Conservation (phyloP, 306 rosid genomes). For the Herpetospermum pedunculosum region DNA sequence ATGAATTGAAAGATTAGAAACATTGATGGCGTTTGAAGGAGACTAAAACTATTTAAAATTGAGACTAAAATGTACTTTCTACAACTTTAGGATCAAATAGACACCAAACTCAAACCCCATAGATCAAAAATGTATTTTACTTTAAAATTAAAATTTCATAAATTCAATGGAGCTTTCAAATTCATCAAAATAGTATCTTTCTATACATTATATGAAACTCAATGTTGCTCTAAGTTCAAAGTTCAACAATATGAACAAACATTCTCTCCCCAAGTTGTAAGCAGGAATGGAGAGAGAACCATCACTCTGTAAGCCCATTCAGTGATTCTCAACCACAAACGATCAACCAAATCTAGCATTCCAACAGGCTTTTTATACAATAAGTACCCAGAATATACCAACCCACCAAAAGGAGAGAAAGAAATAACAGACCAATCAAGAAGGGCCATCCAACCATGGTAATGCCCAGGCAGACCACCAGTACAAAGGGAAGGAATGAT, state of each 20-base stretch:
- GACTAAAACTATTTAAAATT: too few relatives aligned
- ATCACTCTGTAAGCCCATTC: background rate
- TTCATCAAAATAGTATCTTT: background rate
- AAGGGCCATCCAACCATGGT: constrained; percentile 74
- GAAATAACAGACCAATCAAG: constrained; percentile 40
- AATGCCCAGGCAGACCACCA: constrained; percentile 59
- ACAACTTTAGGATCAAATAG: too few relatives aligned
- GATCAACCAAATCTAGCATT: constrained; percentile 30
- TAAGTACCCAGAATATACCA: constrained; percentile 72
- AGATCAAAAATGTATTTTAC: too few relatives aligned
- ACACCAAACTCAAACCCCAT: too few relatives aligned
- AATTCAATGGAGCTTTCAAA: background rate
- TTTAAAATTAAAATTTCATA: too few relatives aligned
- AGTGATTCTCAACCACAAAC: background rate
- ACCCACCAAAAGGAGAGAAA: constrained; percentile 54
- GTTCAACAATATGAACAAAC: background rate
- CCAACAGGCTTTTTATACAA: constrained; percentile 36
- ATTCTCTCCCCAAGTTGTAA: background rate
- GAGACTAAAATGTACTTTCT: too few relatives aligned
- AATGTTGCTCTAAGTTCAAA: background rate
- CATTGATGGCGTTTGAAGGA: too few relatives aligned
- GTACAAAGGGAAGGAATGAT: constrained; percentile 69
- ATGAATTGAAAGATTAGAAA: too few relatives aligned
- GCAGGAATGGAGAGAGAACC: background rate
- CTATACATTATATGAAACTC: background rate